Conservation (phyloP, 2,329 filamentous ascomycete species). For the Dendrostoma leiphaemia region DNA sequence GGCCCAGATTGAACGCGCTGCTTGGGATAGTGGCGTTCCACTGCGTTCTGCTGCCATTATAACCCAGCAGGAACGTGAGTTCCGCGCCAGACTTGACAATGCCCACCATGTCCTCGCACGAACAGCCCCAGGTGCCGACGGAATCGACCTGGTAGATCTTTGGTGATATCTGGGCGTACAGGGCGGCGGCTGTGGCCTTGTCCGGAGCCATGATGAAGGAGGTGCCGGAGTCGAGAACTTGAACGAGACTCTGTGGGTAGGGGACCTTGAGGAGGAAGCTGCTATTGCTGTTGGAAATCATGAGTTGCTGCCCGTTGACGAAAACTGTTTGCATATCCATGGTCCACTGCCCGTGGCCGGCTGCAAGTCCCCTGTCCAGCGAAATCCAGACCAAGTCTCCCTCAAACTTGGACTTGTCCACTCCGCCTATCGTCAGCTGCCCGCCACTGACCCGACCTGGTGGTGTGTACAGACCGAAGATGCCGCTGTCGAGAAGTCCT, state of each 20-base stretch:
- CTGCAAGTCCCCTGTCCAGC: slow-evolving; percentile 19
- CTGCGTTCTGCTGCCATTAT: slow-evolving; percentile 12
- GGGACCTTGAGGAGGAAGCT: neutral
- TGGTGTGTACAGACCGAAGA: slow-evolving; percentile 28
- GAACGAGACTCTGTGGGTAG: slow-evolving; percentile 14
- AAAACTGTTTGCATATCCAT: slow-evolving; percentile 24
- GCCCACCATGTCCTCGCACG: slow-evolving; percentile 26
- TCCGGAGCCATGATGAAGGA: slow-evolving; percentile 29
- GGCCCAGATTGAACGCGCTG: slow-evolving; percentile 29
- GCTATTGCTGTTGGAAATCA: slow-evolving; percentile 10
- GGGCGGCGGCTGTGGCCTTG: slow-evolving; percentile 23
- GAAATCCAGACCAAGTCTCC: slow-evolving; percentile 24
- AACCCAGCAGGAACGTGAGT: slow-evolving; percentile 28
- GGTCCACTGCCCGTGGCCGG: slow-evolving; percentile 21
- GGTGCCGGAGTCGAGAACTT: slow-evolving; percentile 29
- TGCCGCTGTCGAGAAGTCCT: slow-evolving; percentile 23
- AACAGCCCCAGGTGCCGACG: slow-evolving; percentile 30
- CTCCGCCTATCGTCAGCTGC: slow-evolving; percentile 29
- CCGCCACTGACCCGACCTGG: slow-evolving; percentile 21
- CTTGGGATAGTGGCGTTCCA: slow-evolving; percentile 27
- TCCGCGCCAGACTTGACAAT: slow-evolving; percentile 20
- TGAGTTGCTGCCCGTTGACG: slow-evolving; percentile 22
- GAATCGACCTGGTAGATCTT: slow-evolving; percentile 29
- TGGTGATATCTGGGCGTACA: slow-evolving; percentile 29
- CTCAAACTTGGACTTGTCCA: slow-evolving; percentile 25